These are phyloP conservation scores for Murraya paniculata DNA, from an alignment of 345 rosid species.

Conservation along the genomic window DNA sequence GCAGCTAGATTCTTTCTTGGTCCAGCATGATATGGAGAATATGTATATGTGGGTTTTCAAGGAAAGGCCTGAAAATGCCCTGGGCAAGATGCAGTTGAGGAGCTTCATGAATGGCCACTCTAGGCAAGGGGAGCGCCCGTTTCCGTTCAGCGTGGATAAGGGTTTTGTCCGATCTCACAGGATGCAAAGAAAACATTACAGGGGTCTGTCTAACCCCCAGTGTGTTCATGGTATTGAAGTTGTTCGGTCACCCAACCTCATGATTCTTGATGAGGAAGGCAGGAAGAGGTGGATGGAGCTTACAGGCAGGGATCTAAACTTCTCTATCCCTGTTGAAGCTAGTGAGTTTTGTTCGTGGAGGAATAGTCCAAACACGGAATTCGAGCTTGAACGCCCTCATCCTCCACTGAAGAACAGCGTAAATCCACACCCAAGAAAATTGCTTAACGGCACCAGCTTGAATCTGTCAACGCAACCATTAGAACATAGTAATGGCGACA, in stretches of 20 bases:
- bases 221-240: conserved; percentile 73
- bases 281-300: conserved; percentile 69
- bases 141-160: conserved; percentile 65
- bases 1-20: conserved; percentile 69
- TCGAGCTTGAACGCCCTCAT: conserved; percentile 53
- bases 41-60: conserved; percentile 84
- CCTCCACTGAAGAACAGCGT: conserved; percentile 35
- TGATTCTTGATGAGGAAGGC: conserved; percentile 57
- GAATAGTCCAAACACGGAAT: conserved; percentile 54
- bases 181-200: conserved; percentile 81
- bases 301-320: conserved; percentile 60
- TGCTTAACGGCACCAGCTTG: conserved; percentile 50
- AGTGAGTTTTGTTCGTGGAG: conserved; percentile 71
- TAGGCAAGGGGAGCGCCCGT: conserved; percentile 73
- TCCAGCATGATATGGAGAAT: conserved; percentile 86
- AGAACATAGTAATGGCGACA: conserved; percentile 41
- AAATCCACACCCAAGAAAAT: conserved; percentile 37
- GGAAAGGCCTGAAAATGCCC: conserved; percentile 70
- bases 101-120: conserved; percentile 84
- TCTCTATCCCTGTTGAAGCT: conserved; percentile 57
- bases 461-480: conserved; percentile 63
- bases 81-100: conserved; percentile 80
- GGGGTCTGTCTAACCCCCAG: conserved; percentile 80
- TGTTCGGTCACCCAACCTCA: conserved; percentile 57
- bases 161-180: conserved; percentile 79